Base-by-base conservation (phyloP, 75 land plant species). In the Selaginella tamariscina region DNA sequence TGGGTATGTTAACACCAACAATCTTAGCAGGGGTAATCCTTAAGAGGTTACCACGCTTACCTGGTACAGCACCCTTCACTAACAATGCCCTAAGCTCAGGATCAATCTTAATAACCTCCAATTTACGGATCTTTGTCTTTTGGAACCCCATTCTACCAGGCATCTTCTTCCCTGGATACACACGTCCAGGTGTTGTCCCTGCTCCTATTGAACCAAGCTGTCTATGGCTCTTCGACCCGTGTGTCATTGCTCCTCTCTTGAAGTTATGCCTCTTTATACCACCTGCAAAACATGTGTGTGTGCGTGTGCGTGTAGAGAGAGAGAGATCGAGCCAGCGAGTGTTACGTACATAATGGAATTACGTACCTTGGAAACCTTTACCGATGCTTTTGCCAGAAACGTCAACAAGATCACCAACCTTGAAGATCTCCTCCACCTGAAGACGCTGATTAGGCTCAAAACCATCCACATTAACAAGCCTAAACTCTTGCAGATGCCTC, bases 101-200 rank as follows among this genome's bases (percentile, higher is more conserved):
- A 67, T 94, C 98, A 1, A 94, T 84, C 77, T 94, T 94, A 2
- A 94, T 79, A 59, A 94, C 69, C 77, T 78, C 75, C 27, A 94
- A 74, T 83, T 94, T 94, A 8, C 98, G 60, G 70, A 94, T 87
- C 71, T 94, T 94, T 5, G 82, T 82, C 65, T 80, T 81, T 30
- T 78, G 80, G 30, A 84, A 86, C 56, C 98, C 98, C 84, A 94
- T 81, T 33, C 91, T 79, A 0, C 98, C 98, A 39, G 98, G 96
- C 98, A 94, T 94, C 79, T 89, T 89, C 82, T 94, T 94, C 9
- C 98, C 98, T 24, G 79, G 79, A 74, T 94, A 94, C 0, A 94
- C 98, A 60, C 80, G 88, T 0, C 98, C 98, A 1, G 98, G 98
- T 9, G 98, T 94, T 39, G 98, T 94, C 29, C 98, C 98, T 0